Evolutionary conservation across 257 asterid species (phyloP), one percentile per base, ranked within the genome.

Genomic region (Salvia miltiorrhiza): DNA sequence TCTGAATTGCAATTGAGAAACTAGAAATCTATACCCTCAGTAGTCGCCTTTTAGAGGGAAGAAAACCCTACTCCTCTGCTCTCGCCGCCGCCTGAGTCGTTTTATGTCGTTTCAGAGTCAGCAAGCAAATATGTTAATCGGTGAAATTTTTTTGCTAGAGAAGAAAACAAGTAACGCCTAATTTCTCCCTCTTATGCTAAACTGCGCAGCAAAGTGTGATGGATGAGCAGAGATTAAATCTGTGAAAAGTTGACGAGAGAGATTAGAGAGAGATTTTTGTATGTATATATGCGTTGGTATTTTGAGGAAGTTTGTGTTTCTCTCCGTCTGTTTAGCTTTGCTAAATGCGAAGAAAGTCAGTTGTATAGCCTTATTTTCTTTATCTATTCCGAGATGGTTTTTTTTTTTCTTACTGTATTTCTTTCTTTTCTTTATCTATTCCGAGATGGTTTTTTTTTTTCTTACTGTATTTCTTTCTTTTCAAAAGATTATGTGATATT

Each of bases 41-140:
- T 35, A 72, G 71, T 66, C 71, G 70, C 41, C 72, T 14, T 55
- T n/a, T 2, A 4, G 67, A 58, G 37, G 44, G 60, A 9, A 37
- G 35, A 37, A 37, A 68, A 73, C 78, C 78, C 80, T 67, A 74
- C 43, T 57, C 69, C 80, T 60, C 47, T 20, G 67, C 75, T 70
- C 74, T 75, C 76, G 68, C 69, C 76, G 80, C 82, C 80, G 75
- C 55, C 55, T 5, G 67, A 55, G 56, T 55, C 74, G 68, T 68
- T 30, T 19, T n/a, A 63, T 71, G 68, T 56, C 55, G 73, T 67
- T 73, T 74, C 66, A 39, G 63, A 64, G 70, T 73, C 73, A 23
- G 52, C 47, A 56, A 71, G 30, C 13, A 54, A 26, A 57, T 64
- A 35, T 40, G 28, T 48, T 44, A 45, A 63, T 5, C 67, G 52